A percentile compares a stretch with the other conserved stretches of the same genome.
These are phyloP conservation scores for Arthrocladium fulminans DNA, from an alignment of 2,329 filamentous ascomycete species.

Conservation along the genomic window DNA sequence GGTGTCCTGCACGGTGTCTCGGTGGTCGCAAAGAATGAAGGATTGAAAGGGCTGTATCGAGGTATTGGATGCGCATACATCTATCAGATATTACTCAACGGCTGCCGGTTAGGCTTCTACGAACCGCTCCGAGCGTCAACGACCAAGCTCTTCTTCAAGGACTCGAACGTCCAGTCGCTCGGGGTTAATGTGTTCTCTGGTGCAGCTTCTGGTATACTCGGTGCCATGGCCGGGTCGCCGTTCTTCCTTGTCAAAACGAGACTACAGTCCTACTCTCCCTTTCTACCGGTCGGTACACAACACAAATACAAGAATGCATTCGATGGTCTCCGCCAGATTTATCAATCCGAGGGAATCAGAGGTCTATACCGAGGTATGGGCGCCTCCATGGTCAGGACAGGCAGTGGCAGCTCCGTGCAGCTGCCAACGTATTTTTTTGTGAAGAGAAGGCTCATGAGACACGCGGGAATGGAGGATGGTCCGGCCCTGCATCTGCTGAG, in stretches of 20 bases:
- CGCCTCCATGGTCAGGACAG: slow-evolving; percentile 91
- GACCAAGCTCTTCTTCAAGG: slow-evolving; percentile 60
- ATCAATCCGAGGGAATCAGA: slow-evolving; percentile 61
- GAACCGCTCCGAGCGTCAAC: slow-evolving; percentile 75
- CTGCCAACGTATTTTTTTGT: slow-evolving; percentile 97
- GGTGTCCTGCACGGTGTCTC: slow-evolving; percentile 85
- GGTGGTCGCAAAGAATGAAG: slow-evolving; percentile 87
- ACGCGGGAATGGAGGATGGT: slow-evolving; percentile 83
- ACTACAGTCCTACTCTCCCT: slow-evolving; percentile 86
- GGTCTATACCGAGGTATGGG: slow-evolving; percentile 85
- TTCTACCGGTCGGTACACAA: slow-evolving; percentile 91
- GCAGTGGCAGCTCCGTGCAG: slow-evolving; percentile 92
- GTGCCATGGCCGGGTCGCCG: slow-evolving; percentile 83
- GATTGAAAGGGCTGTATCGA: slow-evolving; percentile 72
- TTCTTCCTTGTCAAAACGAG: slow-evolving; percentile 98
- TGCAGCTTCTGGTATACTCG: slow-evolving; percentile 78
- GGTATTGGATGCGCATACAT: slow-evolving; percentile 88
- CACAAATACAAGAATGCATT: slow-evolving; percentile 79
- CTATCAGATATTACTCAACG: slow-evolving; percentile 94
- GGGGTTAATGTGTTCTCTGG: slow-evolving; percentile 91
- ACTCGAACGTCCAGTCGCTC: slow-evolving; percentile 69
- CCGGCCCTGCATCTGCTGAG: slow-evolving; percentile 80
- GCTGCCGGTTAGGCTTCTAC: slow-evolving; percentile 94
- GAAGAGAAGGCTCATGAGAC: slow-evolving; percentile 72
- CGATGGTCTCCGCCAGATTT: slow-evolving; percentile 76